Evolutionary conservation across 2,329 filamentous ascomycete species (phyloP).

Genomic region (Sarocladiaceae sp.): DNA sequence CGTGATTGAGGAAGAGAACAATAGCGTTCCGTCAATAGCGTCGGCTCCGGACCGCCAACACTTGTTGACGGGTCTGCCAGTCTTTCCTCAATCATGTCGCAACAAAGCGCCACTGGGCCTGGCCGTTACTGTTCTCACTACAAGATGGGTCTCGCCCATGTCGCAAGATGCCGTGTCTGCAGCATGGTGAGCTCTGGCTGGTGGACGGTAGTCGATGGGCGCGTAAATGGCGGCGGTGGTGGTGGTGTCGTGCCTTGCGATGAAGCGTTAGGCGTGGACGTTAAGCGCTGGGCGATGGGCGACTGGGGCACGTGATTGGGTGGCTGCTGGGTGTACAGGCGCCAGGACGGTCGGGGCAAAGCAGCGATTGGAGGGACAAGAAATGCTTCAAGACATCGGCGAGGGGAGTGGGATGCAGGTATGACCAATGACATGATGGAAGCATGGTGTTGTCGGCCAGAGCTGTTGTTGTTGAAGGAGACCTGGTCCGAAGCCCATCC

Average conservation of each 20-base stretch:
- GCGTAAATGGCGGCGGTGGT: conserved; percentile 1
- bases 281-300: conserved; percentile 4
- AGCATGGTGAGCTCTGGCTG: conserved; percentile 7
- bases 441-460: too few relatives aligned
- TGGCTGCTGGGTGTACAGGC: neutral
- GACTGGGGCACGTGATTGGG: conserved; percentile 3
- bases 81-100: neutral
- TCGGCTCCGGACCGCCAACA: conserved; percentile 1
- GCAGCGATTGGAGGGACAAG: neutral
- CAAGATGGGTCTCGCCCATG: neutral
- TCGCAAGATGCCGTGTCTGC: neutral
- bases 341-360: neutral
- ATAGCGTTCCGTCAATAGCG: conserved; percentile 1
- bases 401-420: neutral
- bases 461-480: too few relatives aligned
- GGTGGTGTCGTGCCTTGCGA: conserved; percentile 4
- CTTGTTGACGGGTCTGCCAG: neutral
- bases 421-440: conserved; percentile 2
- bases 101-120: conserved; percentile 2
- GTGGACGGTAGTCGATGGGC: conserved; percentile 1
- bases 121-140: neutral
- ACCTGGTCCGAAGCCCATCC: too few relatives aligned
- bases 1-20: neutral
- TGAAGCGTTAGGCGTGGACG: neutral
- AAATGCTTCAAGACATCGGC: neutral